A percentile compares a stretch with the other conserved stretches of the same genome.
Evolutionary conservation across 352 stramenopile genomes (phyloP).

Genomic region (Globisporangium ultimum): DNA sequence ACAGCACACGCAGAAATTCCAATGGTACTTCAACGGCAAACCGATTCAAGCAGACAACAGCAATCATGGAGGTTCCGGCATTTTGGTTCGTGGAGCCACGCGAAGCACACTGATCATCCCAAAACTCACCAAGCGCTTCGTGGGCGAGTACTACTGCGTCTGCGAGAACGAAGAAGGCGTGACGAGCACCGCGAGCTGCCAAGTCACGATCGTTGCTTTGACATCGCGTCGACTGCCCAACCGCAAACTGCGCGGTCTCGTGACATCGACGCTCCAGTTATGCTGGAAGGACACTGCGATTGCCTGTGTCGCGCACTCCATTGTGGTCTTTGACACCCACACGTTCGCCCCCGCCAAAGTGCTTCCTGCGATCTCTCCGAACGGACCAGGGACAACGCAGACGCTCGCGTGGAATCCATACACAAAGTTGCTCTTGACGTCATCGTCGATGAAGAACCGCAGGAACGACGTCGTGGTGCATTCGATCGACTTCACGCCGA

Average conservation of each 20-base stretch:
- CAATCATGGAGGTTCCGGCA: neutral
- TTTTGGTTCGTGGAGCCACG: conserved; percentile 14
- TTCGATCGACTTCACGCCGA: conserved; percentile 13
- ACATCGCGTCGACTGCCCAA: conserved; percentile 16
- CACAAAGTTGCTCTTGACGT: conserved; percentile 22
- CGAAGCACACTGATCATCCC: conserved; percentile 34
- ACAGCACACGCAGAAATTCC: conserved; percentile 33
- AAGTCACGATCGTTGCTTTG: conserved; percentile 29
- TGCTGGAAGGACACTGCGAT: conserved; percentile 17
- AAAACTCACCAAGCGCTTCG: conserved; percentile 37
- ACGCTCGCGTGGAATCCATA: conserved; percentile 12
- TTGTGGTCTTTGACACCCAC: conserved; percentile 24
- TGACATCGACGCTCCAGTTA: conserved; percentile 19
- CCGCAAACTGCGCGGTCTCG: conserved; percentile 25
- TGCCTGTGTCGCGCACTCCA: conserved; percentile 14
- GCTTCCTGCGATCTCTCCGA: neutral
- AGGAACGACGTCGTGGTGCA: conserved; percentile 26
- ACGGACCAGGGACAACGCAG: conserved; percentile 15
- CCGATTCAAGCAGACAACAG: conserved; percentile 9
- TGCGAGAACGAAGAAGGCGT: conserved; percentile 63
- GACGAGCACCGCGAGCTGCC: conserved; percentile 25
- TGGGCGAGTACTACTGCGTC: conserved; percentile 55
- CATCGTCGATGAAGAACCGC: conserved; percentile 4
- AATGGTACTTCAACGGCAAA: conserved; percentile 51
- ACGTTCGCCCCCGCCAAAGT: conserved; percentile 13